Conservation (phyloP, 352 stramenopile species). For the Aphanomyces stellatus region DNA sequence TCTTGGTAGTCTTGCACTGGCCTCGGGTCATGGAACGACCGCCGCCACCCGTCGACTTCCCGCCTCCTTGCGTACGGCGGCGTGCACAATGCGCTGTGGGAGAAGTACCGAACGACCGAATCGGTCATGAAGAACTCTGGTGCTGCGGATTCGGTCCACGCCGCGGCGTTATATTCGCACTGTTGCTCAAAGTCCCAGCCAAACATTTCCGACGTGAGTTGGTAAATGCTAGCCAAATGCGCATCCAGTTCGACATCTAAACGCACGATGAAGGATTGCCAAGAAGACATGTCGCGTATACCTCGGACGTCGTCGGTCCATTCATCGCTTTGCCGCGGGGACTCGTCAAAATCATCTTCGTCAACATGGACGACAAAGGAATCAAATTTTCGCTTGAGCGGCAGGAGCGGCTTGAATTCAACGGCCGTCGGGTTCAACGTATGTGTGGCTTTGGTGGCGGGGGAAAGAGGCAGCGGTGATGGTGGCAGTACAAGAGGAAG, state of each 20-base stretch:
- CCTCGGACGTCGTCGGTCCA: conserved; percentile 23
- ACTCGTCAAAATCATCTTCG: background rate
- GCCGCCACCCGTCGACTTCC: background rate
- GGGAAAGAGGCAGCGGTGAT: background rate
- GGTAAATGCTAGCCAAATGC: conserved; percentile 69
- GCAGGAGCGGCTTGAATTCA: conserved; percentile 2
- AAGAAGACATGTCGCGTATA: background rate
- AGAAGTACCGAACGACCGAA: conserved; percentile 67
- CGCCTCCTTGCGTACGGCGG: background rate
- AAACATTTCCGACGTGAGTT: conserved; percentile 53
- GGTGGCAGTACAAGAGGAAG: background rate
- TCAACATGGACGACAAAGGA: conserved; percentile 43
- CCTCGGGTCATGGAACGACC: background rate
- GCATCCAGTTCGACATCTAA: conserved; percentile 44
- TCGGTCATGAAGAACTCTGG: conserved; percentile 45
- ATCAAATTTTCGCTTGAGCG: conserved; percentile 61
- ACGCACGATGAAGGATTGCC: background rate
- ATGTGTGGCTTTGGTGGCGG: background rate
- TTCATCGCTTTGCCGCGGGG: background rate
- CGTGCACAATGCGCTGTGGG: background rate
- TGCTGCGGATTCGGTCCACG: conserved; percentile 39
- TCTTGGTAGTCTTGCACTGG: conserved; percentile 9
- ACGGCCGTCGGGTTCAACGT: conserved; percentile 4
- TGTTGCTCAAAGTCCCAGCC: conserved; percentile 67
- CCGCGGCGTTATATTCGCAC: conserved; percentile 29